Base-by-base conservation (phyloP, 140 eudicot genomes). In the Bidens hawaiensis region DNA sequence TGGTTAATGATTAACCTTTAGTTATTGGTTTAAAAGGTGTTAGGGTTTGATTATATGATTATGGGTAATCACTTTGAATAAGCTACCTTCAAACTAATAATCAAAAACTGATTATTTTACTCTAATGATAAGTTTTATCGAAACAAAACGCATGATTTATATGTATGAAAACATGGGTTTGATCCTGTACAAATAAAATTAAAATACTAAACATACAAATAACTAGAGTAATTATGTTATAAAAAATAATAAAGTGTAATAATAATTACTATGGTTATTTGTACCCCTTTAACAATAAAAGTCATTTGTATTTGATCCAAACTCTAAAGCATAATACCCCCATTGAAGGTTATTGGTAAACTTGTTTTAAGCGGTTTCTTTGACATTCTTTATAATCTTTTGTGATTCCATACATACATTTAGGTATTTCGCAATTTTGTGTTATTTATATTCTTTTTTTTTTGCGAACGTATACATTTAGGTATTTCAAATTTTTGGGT, bases 321-420 rank as follows among this genome's bases (percentile, higher is more conserved):
- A n/a, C n/a, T n/a, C n/a, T n/a, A n/a, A n/a, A n/a, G n/a, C n/a
- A n/a, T n/a, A n/a, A n/a, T n/a, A n/a, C n/a, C n/a, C n/a, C n/a
- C n/a, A n/a, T n/a, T n/a, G n/a, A n/a, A n/a, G n/a, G n/a, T n/a
- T n/a, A n/a, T n/a, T n/a, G n/a, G n/a, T n/a, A n/a, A n/a, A n/a
- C n/a, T n/a, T 46, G n/a, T 48, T 48, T 18, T 3, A 8, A 13
- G 0, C 14, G 27, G 55, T 48, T 48, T 19, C 25, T 9, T 19
- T 36, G 17, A 60, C 30, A 19, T 22, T 6, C 43, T 36, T 7
- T 15, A 10, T n/a, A 61, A n/a, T 19, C 33, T 16, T 27, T 41
- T 16, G 30, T 24, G 62, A 38, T 52, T 62, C 38, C 30, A 5
- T 30, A 21, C 28, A 41, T 62, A 38, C 54, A 36, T 70, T 60